These are phyloP conservation scores for Chytridium lagenaria DNA, from an alignment of 371 early-diverging fungal genomes.

Conservation along the genomic window DNA sequence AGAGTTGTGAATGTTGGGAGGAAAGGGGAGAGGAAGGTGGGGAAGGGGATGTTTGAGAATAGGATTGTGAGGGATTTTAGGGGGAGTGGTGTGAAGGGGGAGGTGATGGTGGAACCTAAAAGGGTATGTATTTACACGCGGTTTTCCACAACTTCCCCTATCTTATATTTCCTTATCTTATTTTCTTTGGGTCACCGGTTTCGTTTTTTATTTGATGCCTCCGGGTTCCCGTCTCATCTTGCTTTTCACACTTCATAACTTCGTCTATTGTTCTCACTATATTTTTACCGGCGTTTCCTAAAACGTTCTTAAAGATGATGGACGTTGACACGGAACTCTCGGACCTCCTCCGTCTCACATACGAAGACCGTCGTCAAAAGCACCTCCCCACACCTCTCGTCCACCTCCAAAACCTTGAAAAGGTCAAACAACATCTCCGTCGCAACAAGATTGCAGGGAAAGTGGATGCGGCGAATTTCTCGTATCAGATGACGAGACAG, in stretches of 20 bases:
- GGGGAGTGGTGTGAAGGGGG: background rate
- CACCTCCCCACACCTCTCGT: background rate
- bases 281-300: no score
- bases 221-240: no score
- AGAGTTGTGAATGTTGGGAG: slow-evolving; percentile 36
- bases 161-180: no score
- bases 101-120: slow-evolving; percentile 17
- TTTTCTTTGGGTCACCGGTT: no score
- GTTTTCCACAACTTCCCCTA: no score
- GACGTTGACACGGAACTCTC: slow-evolving; percentile 51
- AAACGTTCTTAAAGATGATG: no score
- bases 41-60: background rate
- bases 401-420: background rate
- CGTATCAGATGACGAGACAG: slow-evolving; percentile 43
- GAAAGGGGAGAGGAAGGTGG: background rate
- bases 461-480: slow-evolving; percentile 18
- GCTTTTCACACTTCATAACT: no score
- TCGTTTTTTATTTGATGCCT: no score
- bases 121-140: no score
- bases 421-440: background rate
- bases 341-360: slow-evolving; percentile 37
- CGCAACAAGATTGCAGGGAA: background rate
- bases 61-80: slow-evolving; percentile 42
- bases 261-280: no score
- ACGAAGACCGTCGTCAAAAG: slow-evolving; percentile 37